Evolutionary conservation across 768 basidiomycete genomes (phyloP).

Genomic region (Obba rivulosa): DNA sequence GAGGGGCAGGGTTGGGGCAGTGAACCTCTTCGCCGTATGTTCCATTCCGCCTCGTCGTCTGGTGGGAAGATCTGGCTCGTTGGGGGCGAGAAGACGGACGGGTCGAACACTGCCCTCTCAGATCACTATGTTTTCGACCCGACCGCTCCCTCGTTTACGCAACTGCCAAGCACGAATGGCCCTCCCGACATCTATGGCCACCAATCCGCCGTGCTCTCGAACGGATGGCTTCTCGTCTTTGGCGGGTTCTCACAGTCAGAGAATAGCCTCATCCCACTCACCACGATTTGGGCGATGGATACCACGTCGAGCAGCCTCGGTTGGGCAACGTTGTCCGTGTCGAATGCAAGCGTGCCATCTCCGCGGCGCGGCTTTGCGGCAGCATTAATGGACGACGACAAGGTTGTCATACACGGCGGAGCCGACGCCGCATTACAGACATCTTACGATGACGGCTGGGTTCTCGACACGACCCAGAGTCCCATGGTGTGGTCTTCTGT

Average conservation of each 20-base stretch:
- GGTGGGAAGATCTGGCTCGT: conserved; percentile 60
- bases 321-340: conserved; percentile 47
- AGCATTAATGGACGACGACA: conserved; percentile 42
- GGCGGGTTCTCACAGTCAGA: conserved; percentile 61
- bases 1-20: conserved; percentile 50
- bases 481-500: conserved; percentile 59
- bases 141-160: conserved; percentile 42
- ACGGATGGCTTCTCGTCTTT: conserved; percentile 66
- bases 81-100: conserved; percentile 82
- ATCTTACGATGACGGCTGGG: conserved; percentile 65
- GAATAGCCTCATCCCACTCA: conserved; percentile 46
- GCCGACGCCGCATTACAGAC: conserved; percentile 47
- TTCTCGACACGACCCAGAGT: conserved; percentile 50
- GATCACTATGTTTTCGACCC: conserved; percentile 64
- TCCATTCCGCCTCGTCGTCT: conserved; percentile 55
- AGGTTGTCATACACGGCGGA: conserved; percentile 76
- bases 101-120: conserved; percentile 55
- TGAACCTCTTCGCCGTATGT: conserved; percentile 73
- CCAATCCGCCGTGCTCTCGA: conserved; percentile 57
- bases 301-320: conserved; percentile 37
- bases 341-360: conserved; percentile 39
- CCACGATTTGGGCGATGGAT: conserved; percentile 59
- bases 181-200: conserved; percentile 75
- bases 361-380: conserved; percentile 64
- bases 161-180: conserved; percentile 46